Percentiles rank a stretch among this genome's conserved stretches.
Evolutionary conservation across 176 grass and related monocot species (phyloP).

Genomic region (Oryza australiensis): DNA sequence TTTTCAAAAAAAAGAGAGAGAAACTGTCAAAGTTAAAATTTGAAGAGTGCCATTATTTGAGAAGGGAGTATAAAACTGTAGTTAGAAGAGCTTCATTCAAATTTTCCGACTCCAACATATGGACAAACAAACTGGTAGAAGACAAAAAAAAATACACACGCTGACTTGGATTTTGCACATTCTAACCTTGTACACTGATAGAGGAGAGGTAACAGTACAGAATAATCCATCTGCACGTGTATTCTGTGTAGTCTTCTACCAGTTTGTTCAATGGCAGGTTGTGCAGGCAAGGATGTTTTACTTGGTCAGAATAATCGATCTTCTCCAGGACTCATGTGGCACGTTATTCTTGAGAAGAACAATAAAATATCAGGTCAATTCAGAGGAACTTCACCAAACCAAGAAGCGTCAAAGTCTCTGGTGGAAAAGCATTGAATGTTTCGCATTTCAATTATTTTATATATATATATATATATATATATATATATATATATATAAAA

Average conservation of each 20-base stretch:
- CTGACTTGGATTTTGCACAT: not conserved
- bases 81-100: not conserved
- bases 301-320: not conserved
- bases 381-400: not conserved
- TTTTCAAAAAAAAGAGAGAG: no score
- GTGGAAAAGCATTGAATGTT: not conserved
- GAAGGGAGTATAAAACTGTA: no score
- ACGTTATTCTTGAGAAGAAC: not conserved
- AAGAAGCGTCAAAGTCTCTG: not conserved
- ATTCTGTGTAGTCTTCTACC: no score
- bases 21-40: no score
- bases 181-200: not conserved
- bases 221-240: no score
- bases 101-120: not conserved
- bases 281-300: not conserved
- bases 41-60: no score
- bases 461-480: constrained; percentile 27
- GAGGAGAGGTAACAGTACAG: no score
- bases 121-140: not conserved
- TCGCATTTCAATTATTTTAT: not conserved
- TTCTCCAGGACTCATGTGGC: not conserved
- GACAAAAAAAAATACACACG: not conserved
- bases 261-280: not conserved
- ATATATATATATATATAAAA: constrained; percentile 31
- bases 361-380: not conserved